Evolutionary conservation across 768 basidiomycete species (phyloP), one percentile per base, ranked within the genome.

Genomic region (Podaxis rugospora): DNA sequence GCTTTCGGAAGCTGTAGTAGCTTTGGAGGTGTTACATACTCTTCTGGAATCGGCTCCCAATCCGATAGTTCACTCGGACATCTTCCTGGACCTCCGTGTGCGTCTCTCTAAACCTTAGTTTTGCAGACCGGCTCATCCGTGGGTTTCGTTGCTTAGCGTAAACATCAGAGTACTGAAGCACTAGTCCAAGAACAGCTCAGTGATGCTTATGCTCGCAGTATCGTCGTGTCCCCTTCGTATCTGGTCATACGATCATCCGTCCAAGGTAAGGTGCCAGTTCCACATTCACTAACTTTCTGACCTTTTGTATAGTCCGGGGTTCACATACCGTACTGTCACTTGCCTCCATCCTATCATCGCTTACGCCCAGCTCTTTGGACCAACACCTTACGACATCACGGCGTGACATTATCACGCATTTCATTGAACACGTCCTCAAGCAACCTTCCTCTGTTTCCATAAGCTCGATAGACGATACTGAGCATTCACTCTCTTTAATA

Each of bases 161-260:
- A 76, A 64, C 79, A 85, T 61, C 80, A 78, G 62, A 79, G 83
- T 7, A 70, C 80, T 25, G 78, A 79, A 66, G 84, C 87, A 58
- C 82, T 82, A 39, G 72, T 83, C 5, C 85, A 90, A 67, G 92
- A 92, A 62, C 85, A 90, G 66, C 76, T 93, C 23, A 82, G 78
- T 64, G 85, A 90, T 51, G 87, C 87, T 2, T 92, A 84, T 67
- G 71, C 81, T 21, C 80, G 84, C 66, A 80, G 87, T 66, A 70
- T 92, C 25, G 67, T 77, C 2, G 69, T 89, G 28, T 78, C 80
- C 25, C 72, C 81, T 3, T 76, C 76, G 14, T 78, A 80, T 62
- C 65, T 91, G 28, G 70, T 73, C 28, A 77, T 92, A 54, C 76
- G 74, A 56, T 72, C 81, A 11, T 76, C 77, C 27, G 78, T 89